Base-by-base conservation (phyloP, 1,284 basidiomycete species). In the Anthracocystis panici-leucophaei region DNA sequence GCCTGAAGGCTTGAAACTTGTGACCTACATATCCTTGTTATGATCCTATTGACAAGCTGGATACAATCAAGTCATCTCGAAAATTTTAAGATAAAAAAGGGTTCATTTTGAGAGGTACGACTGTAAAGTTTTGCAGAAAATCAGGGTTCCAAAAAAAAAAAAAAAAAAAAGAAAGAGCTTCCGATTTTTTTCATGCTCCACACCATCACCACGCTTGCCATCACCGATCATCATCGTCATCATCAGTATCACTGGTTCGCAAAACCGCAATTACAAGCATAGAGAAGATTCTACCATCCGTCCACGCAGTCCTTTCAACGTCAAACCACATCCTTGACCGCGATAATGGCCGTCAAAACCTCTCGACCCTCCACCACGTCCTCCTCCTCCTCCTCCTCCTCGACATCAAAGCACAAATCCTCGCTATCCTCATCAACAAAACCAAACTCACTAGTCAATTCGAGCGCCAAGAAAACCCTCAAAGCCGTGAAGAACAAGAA, bases 381-480 rank as follows among this genome's bases (percentile, higher is more conserved):
- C 3, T 35, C 29, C 18, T 48, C 46, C 16, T 53, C 58, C 11
- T 27, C 54, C 14, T 52, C 50, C 4, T 68, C 59, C 23, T 49
- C 57, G 27, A 11, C 40, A 38, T 44, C 61, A 21, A 29, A 38
- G 14, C 35, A 3, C 14, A 38, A 38, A 16, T 52, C 50, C 8
- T 68, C 65, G n/a, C 44, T 54, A 33, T 14, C 40, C 35, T 44
- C 61, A 21, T 23, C 38, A 21, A 46, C 58, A 2, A 64, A 44
- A 31, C 1, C 58, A 4, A 42, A 40, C n/a, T 59, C 63, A 8
- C 42, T 56, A 4, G 56, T 72, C 5, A 55, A 57, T 9, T 25
- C 55, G 2, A 56, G 69, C 52, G 56, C 59, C 18, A 72, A 66
- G 42, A 66, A 59, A 38, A 20, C 48, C 2, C 44, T 31, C 20